Evolutionary conservation across 2,329 filamentous ascomycete species (phyloP).

Genomic region (Coniochaeta ligniaria): DNA sequence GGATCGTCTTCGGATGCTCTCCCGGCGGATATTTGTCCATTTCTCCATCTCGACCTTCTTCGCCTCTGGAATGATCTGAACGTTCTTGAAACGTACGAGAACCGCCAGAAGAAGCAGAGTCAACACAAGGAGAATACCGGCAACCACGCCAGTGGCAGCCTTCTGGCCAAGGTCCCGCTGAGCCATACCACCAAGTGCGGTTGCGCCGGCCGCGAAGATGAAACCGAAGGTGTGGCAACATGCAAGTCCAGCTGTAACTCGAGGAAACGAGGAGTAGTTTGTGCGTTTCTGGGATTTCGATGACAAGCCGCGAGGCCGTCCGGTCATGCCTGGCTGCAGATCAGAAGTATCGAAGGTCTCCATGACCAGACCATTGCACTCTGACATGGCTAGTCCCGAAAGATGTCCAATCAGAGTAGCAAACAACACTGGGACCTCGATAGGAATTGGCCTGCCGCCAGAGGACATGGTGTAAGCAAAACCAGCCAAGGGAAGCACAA

Average conservation of each 20-base stretch:
- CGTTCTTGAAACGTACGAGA: slow-evolving; percentile 56
- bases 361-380: slow-evolving; percentile 73
- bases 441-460: slow-evolving; percentile 51
- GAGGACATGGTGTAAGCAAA: slow-evolving; percentile 62
- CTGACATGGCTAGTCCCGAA: slow-evolving; percentile 65
- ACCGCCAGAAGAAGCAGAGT: slow-evolving; percentile 56
- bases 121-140: slow-evolving; percentile 57
- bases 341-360: slow-evolving; percentile 78
- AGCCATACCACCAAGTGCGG: slow-evolving; percentile 59
- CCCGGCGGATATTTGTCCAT: slow-evolving; percentile 40
- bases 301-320: slow-evolving; percentile 37
- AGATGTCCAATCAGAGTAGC: slow-evolving; percentile 62
- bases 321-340: slow-evolving; percentile 63
- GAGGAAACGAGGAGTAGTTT: slow-evolving; percentile 70
- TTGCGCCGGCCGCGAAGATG: slow-evolving; percentile 60
- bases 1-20: slow-evolving; percentile 34
- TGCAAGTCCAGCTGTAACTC: slow-evolving; percentile 65
- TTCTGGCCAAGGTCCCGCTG: slow-evolving; percentile 61
- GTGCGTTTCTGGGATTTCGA: slow-evolving; percentile 39
- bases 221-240: slow-evolving; percentile 64
- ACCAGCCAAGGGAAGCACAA: slow-evolving; percentile 59
- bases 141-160: slow-evolving; percentile 60
- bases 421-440: slow-evolving; percentile 59
- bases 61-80: slow-evolving; percentile 62
- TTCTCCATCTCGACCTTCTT: slow-evolving; percentile 47